phyloP scores from a whole-genome alignment of 2,329 filamentous ascomycete genomes.

The Fusarium longipes region DNA sequence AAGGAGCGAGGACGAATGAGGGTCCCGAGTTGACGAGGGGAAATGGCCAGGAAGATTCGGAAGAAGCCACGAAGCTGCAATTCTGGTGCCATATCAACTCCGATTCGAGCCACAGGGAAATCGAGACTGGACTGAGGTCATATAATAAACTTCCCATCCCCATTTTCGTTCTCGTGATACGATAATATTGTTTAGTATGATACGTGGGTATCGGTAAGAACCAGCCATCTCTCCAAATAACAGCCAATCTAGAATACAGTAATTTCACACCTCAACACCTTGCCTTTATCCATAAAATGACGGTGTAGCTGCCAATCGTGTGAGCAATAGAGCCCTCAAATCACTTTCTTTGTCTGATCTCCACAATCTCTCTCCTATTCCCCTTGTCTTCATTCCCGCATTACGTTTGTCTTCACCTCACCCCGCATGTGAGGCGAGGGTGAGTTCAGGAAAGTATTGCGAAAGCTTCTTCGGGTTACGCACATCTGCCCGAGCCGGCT shows the following conservation, averaged over 20 bases:
- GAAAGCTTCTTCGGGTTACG: conserved; percentile 47
- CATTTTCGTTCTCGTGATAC: conserved; percentile 20
- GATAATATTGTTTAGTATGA: background rate
- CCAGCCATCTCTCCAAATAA: conserved; percentile 10
- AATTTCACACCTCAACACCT: conserved; percentile 41
- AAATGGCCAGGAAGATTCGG: background rate
- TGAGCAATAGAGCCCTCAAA: conserved; percentile 5
- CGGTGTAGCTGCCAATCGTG: conserved; percentile 11
- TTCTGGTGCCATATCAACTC: background rate
- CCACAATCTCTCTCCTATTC: background rate
- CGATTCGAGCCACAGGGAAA: background rate
- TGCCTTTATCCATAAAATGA: conserved; percentile 27
- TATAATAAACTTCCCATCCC: conserved; percentile 23
- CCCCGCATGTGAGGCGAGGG: conserved; percentile 29
- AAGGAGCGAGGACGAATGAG: conserved; percentile 35
- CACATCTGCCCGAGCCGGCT: conserved; percentile 42
- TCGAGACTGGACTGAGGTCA: background rate
- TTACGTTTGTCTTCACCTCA: background rate
- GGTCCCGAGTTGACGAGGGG: background rate
- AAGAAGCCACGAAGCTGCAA: conserved; percentile 1
- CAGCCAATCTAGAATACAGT: conserved; percentile 37
- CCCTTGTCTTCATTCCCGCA: background rate
- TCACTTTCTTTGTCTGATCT: background rate
- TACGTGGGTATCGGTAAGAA: conserved; percentile 34
- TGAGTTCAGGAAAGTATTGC: conserved; percentile 47